phyloP scores from a whole-genome alignment of 2,329 filamentous ascomycete species.

The Fusarium sp. region DNA sequence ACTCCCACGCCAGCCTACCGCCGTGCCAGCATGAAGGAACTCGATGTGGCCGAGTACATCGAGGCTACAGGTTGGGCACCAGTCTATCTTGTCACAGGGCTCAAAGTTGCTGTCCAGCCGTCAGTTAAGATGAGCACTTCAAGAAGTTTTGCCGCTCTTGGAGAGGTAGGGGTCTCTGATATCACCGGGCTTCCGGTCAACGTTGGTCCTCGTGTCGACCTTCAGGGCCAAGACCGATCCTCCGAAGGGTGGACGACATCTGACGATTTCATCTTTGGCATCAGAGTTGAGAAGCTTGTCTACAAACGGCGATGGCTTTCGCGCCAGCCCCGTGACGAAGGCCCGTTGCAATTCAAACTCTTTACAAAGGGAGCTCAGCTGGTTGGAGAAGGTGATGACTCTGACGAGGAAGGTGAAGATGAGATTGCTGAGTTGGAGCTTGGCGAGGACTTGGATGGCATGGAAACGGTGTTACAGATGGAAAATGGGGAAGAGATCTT shows the following conservation, averaged over 20 bases:
- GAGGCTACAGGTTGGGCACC: background rate
- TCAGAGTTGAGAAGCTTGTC: background rate
- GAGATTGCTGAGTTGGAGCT: background rate
- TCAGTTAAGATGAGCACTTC: background rate
- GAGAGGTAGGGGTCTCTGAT: background rate
- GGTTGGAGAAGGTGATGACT: background rate
- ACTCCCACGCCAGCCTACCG: background rate
- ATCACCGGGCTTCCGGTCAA: accelerated
- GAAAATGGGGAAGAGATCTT: background rate
- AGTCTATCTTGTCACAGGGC: background rate
- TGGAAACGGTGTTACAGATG: background rate
- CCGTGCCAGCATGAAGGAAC: background rate
- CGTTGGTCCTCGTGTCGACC: background rate
- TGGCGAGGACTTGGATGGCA: background rate
- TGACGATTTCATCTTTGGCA: background rate
- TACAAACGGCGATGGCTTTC: background rate
- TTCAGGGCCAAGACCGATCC: background rate
- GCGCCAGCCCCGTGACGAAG: background rate
- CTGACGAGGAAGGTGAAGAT: background rate
- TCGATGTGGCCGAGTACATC: background rate
- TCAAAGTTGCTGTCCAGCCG: background rate
- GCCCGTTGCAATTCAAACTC: background rate
- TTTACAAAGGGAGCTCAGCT: background rate
- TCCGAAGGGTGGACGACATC: background rate
- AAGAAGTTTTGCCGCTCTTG: accelerated